Conservation (phyloP, 1,284 basidiomycete genomes). For the Ceraceosorus guamensis region DNA sequence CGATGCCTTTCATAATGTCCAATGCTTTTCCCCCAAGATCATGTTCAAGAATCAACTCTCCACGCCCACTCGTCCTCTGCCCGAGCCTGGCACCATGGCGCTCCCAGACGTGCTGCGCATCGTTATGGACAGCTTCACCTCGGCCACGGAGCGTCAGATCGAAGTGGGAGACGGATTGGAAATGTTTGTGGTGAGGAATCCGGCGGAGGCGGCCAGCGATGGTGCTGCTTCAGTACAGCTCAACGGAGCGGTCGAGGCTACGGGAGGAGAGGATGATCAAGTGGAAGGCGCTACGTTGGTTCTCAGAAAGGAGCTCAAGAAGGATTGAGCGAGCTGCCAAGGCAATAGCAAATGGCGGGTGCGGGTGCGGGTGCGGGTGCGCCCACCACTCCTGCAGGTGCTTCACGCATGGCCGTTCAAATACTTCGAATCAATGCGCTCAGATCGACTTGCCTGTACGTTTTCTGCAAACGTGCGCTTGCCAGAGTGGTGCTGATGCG, state of each 20-base stretch:
- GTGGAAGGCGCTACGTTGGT: constrained; percentile 39
- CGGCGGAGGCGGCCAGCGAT: constrained; percentile 8
- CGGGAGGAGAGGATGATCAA: constrained; percentile 44
- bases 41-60: constrained; percentile 45
- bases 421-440: too few species aligned
- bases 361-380: too few species aligned
- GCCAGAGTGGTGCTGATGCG: too few species aligned
- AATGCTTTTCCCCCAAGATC: constrained; percentile 17
- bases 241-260: constrained; percentile 35
- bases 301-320: constrained; percentile 45
- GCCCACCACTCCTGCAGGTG: too few species aligned
- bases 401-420: too few species aligned
- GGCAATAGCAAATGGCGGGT: too few species aligned
- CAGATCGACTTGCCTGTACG: too few species aligned
- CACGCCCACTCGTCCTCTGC: constrained; percentile 28
- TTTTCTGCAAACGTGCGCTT: too few species aligned
- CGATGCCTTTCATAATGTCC: too few species aligned
- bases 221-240: constrained; percentile 23
- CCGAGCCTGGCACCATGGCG: constrained; percentile 38
- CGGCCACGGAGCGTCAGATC: constrained; percentile 46
- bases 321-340: constrained; percentile 20
- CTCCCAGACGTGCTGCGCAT: constrained; percentile 38
- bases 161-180: constrained; percentile 47
- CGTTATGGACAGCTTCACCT: constrained; percentile 44
- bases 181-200: constrained; percentile 39